Conservation (phyloP, 1,284 basidiomycete genomes). For the Marasmius fiardii region DNA sequence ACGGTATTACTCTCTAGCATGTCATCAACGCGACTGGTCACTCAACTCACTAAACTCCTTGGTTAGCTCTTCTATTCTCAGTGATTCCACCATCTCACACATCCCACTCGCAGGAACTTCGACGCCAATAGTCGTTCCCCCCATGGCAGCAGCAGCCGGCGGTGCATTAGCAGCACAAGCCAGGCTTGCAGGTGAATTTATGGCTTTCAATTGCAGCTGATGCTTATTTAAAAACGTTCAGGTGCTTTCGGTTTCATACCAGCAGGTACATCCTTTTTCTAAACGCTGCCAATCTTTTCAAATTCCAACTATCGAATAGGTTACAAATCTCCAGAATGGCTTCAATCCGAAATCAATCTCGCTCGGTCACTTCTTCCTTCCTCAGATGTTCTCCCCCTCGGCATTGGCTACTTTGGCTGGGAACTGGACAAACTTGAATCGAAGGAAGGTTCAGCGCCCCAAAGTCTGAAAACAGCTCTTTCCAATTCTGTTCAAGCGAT, state of each 20-base stretch:
- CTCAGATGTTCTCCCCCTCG: conserved; percentile 46
- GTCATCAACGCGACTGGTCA: no score
- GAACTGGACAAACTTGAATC: conserved; percentile 47
- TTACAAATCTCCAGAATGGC: conserved; percentile 36
- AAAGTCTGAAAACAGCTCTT: conserved; percentile 30
- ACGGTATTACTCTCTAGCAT: no score
- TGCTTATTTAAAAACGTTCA: background rate
- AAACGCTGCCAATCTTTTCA: no score
- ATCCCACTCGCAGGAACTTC: no score
- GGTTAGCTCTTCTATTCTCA: no score
- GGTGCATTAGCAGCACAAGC: background rate
- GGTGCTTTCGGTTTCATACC: background rate
- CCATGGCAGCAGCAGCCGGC: background rate
- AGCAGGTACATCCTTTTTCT: background rate
- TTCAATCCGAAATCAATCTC: conserved; percentile 46
- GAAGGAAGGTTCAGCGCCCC: conserved; percentile 37
- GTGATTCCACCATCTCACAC: no score
- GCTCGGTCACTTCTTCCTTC: conserved; percentile 38
- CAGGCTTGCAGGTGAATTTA: no score
- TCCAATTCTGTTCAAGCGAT: conserved; percentile 58
- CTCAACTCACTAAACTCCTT: no score
- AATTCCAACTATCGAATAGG: conserved; percentile 27
- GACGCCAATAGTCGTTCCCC: background rate
- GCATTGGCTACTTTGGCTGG: conserved; percentile 74
- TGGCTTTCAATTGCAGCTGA: background rate